Percentiles rank a stretch among this genome's conserved stretches.
phyloP scores from a whole-genome alignment of 2,329 filamentous ascomycete species.

The Colletotrichum gloeosporioides region DNA sequence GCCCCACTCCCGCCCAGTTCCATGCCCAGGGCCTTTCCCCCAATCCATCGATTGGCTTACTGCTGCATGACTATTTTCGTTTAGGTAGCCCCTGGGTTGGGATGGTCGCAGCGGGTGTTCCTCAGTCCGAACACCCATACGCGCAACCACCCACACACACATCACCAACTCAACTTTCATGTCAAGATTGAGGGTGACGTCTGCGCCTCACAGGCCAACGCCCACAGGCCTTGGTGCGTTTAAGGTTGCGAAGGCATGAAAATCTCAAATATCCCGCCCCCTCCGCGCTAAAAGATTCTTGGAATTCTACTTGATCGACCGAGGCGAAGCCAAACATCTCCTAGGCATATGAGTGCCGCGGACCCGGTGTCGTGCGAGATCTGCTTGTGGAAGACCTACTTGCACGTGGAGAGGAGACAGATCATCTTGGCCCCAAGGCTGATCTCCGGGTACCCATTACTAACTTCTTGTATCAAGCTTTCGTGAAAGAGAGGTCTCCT shows the following conservation, averaged over 20 bases:
- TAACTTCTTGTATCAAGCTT: background rate
- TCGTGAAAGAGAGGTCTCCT: background rate
- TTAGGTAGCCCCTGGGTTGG: background rate
- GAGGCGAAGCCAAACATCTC: background rate
- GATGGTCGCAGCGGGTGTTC: conserved; percentile 5
- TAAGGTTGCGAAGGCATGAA: background rate
- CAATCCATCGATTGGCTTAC: background rate
- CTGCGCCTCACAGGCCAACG: background rate
- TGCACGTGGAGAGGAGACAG: background rate
- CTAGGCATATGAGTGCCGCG: background rate
- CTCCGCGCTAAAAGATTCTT: background rate
- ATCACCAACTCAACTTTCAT: background rate
- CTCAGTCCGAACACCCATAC: background rate
- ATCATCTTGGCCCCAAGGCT: background rate
- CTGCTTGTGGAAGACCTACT: background rate
- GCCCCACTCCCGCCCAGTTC: background rate
- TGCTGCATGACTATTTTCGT: conserved; percentile 5
- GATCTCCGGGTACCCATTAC: background rate
- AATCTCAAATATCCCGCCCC: background rate
- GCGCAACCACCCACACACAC: background rate
- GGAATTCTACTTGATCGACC: background rate
- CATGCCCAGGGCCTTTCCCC: background rate
- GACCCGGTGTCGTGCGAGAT: background rate
- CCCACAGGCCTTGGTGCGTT: background rate
- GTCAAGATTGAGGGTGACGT: background rate